phyloP scores from a whole-genome alignment of 1,139 yeast genomes.

The Arxiozyma bovina region DNA sequence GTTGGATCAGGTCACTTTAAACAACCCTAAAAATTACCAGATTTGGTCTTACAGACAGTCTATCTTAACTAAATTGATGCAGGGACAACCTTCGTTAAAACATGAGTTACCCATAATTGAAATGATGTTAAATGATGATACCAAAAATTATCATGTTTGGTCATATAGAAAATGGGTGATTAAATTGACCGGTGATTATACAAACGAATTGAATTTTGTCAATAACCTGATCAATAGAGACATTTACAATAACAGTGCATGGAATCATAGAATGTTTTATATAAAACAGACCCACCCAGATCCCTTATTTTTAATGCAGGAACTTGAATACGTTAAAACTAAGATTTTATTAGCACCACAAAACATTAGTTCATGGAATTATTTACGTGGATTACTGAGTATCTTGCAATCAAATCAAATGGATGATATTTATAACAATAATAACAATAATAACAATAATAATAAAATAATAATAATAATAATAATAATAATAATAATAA shows the following conservation, averaged over 20 bases:
- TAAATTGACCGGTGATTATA: constrained; percentile 41
- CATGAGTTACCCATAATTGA: constrained; percentile 57
- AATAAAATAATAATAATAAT: no score
- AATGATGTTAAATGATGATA: constrained; percentile 64
- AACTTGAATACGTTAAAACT: constrained; percentile 39
- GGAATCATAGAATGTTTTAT: constrained; percentile 78
- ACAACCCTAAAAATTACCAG: constrained; percentile 85
- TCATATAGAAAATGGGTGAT: constrained; percentile 80
- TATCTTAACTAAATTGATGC: constrained; percentile 34
- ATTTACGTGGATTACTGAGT: constrained; percentile 53
- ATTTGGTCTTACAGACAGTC: constrained; percentile 88
- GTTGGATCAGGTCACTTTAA: constrained; percentile 69
- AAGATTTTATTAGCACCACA: constrained; percentile 59
- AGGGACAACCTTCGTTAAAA: constrained; percentile 35
- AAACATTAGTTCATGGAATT: constrained; percentile 85
- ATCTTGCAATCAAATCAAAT: constrained; percentile 25
- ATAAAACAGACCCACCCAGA: constrained; percentile 14
- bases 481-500: no score
- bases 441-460: background rate
- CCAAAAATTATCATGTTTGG: constrained; percentile 96
- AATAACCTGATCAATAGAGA: constrained; percentile 48
- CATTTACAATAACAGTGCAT: constrained; percentile 83
- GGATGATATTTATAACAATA: constrained; percentile 20
- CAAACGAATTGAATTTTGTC: constrained; percentile 46
- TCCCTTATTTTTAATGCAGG: constrained; percentile 30